Conservation (phyloP, 2,329 filamentous ascomycete genomes). For the Sporothrix phasma region DNA sequence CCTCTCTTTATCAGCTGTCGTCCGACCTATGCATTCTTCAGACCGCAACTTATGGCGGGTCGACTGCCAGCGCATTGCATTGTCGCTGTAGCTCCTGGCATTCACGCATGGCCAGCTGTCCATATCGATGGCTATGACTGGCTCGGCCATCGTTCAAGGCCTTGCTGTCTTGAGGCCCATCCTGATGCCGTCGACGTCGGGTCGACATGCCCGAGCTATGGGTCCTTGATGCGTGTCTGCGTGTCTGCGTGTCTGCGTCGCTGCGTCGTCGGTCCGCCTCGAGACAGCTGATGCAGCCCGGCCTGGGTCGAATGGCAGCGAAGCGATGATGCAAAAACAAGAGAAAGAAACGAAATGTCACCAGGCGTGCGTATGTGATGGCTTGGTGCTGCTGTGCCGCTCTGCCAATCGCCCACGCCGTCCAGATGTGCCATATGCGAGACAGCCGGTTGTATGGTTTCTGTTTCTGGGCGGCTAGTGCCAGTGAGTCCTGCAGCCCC, state of each 20-base stretch:
- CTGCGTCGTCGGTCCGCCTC: not conserved
- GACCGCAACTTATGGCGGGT: conserved; percentile 9
- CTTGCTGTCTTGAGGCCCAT: not conserved
- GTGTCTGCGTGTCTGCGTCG: no score
- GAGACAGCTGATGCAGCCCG: not conserved
- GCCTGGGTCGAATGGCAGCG: not conserved
- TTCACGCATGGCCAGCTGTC: conserved; percentile 2
- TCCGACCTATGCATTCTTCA: not conserved
- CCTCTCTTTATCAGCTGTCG: conserved; percentile 1
- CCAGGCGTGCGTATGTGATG: not conserved
- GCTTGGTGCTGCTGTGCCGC: not conserved
- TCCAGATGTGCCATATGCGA: not conserved
- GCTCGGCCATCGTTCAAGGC: not conserved
- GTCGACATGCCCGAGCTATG: not conserved
- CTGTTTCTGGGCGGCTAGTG: not conserved
- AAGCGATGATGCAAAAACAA: not conserved
- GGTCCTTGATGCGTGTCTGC: not conserved
- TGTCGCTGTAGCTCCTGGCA: not conserved
- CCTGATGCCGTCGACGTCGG: not conserved
- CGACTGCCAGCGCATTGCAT: conserved; percentile 9
- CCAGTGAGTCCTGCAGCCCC: not conserved
- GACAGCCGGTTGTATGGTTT: not conserved
- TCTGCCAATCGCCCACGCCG: not conserved
- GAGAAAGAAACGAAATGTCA: not conserved
- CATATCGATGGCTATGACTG: not conserved